Base-by-base conservation (phyloP, 352 stramenopile species). In the Globisporangium parvum region DNA sequence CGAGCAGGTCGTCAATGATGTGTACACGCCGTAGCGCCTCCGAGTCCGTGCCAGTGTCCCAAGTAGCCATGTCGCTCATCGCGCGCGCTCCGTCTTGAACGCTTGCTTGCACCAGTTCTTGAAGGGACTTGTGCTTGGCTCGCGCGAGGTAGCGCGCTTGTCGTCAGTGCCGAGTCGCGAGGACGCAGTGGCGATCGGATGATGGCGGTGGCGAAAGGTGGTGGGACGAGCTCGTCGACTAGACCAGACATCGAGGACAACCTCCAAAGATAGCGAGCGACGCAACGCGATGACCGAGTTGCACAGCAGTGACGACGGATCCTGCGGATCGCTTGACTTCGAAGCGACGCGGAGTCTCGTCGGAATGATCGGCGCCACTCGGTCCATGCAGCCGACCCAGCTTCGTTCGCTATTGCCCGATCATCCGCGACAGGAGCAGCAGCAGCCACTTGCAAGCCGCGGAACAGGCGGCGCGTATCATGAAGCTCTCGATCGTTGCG, bases 1-100 rank as follows among this genome's bases (percentile, higher is more conserved):
- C 80, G 24, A 93, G 67, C 24, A 93, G 57, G 48, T 93, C 80
- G 51, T 93, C 70, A 40, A 93, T 87, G 62, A 89, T 80, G 60
- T 80, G 70, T 15, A 89, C 79, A 41, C 71, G 74, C 12, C 76
- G 67, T 46, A 62, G 39, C 35, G 51, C 55, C 17, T 73, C 62
- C 28, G 61, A 35, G 20, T 47, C 46, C 31, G 47, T 62, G 48
- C 49, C 60, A 0, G 6, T n/a, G 18, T 62, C 24, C 47, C 46
- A 55, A 18, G 59, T 21, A 47, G 59, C 18, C 47, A 57, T 39
- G 24, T 58, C 44, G 17, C n/a, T 53, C 28, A 56, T 53, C 9
- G 15, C 47, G 39, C 50, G n/a, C 20, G 33, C 24, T 33, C 28
- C 47, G 33, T 51, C 24, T 18, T 51, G 9, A 6, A 28, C 17